Evolutionary conservation across 257 asterid species (phyloP).

Genomic region (Capsicum rhomboideum): DNA sequence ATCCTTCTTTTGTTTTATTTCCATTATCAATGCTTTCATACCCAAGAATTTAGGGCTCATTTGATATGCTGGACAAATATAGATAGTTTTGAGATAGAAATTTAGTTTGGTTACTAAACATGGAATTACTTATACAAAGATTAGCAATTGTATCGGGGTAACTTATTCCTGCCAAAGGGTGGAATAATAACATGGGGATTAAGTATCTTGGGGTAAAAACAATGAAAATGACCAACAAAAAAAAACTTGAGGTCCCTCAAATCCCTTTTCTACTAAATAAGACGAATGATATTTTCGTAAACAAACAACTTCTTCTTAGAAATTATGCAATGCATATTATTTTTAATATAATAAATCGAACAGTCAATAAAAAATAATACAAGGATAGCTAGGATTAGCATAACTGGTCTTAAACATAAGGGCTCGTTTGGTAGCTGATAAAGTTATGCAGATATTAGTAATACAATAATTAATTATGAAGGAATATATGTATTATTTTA

Average conservation of each 20-base stretch:
- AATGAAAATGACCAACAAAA: not conserved
- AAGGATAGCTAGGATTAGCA: not conserved
- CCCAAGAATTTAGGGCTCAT: not conserved
- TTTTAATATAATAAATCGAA: not conserved
- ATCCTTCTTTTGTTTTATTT: not conserved
- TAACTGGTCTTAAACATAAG: not conserved
- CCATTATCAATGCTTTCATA: not conserved
- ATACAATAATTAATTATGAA: too few species aligned
- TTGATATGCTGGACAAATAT: not conserved
- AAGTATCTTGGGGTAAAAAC: not conserved
- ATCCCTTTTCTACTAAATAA: not conserved
- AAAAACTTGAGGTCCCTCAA: too few species aligned
- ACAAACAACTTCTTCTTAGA: not conserved
- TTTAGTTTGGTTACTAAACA: too few species aligned
- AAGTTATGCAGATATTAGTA: too few species aligned
- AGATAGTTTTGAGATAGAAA: too few species aligned
- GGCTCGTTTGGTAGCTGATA: too few species aligned
- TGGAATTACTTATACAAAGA: too few species aligned
- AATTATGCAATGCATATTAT: not conserved
- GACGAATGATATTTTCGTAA: not conserved
- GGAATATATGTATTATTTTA: too few species aligned
- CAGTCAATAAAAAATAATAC: too few species aligned
- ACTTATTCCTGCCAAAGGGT: too few species aligned
- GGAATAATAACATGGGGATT: too few species aligned
- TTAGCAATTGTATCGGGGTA: too few species aligned